Conservation (phyloP, 371 early-diverging fungal genomes). For the Haplosporangium sp. region DNA sequence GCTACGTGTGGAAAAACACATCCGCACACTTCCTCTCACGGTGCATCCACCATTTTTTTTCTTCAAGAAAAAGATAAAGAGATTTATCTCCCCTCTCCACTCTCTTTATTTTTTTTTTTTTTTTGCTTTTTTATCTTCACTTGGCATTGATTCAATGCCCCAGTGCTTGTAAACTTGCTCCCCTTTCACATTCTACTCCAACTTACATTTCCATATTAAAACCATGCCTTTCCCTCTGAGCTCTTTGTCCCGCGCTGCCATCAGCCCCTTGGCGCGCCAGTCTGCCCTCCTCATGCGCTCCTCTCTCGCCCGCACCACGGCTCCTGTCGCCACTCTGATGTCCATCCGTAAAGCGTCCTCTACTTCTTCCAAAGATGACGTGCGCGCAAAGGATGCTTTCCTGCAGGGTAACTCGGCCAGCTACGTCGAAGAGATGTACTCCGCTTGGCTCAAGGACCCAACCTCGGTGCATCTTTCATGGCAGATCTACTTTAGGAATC, state of each 20-base stretch:
- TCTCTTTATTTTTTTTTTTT: neutral
- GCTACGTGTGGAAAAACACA: neutral
- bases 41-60: neutral
- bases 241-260: slow-evolving; percentile 29
- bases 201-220: neutral
- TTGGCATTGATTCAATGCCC: neutral
- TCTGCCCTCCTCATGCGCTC: slow-evolving; percentile 41
- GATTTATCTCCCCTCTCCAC: slow-evolving; percentile 1
- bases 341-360: slow-evolving; percentile 36
- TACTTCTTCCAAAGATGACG: slow-evolving; percentile 20
- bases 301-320: slow-evolving; percentile 28
- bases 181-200: slow-evolving; percentile 1
- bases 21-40: neutral
- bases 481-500: slow-evolving; percentile 96
- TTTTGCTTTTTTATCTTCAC: slow-evolving; percentile 1
- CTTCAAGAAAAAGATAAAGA: neutral
- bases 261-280: slow-evolving; percentile 27
- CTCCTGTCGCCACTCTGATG: slow-evolving; percentile 35
- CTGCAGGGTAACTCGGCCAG: slow-evolving; percentile 82
- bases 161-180: neutral
- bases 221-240: slow-evolving; percentile 45
- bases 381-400: slow-evolving; percentile 67
- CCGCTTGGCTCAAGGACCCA: slow-evolving; percentile 92
- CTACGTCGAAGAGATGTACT: slow-evolving; percentile 97
- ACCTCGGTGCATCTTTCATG: slow-evolving; percentile 94